phyloP scores from a whole-genome alignment of 2,329 filamentous ascomycete species.

The Exserohilum rostratum region DNA sequence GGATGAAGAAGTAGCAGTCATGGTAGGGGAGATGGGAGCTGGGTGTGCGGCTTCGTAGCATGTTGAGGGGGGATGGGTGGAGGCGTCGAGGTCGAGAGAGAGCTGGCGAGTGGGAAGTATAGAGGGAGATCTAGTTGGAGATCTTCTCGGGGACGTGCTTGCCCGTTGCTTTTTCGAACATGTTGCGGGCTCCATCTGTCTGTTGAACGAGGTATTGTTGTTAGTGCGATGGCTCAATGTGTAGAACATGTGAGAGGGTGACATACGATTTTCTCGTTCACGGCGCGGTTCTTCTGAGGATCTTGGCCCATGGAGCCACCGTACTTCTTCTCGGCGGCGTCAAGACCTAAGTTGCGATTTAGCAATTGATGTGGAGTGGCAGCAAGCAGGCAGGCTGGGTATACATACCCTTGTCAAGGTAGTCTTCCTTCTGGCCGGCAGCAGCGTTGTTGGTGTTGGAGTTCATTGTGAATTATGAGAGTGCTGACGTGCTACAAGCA shows the following conservation, averaged over 20 bases:
- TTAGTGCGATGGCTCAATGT: not conserved
- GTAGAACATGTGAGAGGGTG: not conserved
- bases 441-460: slow-evolving; percentile 4
- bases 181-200: slow-evolving; percentile 56
- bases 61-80: too few species aligned
- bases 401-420: slow-evolving; percentile 19
- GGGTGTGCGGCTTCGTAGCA: too few species aligned
- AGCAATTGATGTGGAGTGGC: too few species aligned
- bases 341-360: slow-evolving; percentile 1
- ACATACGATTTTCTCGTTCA: slow-evolving; percentile 49
- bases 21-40: too few species aligned
- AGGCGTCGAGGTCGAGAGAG: too few species aligned
- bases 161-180: slow-evolving; percentile 60
- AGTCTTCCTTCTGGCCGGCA: slow-evolving; percentile 16
- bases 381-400: too few species aligned
- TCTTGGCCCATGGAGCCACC: slow-evolving; percentile 43
- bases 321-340: slow-evolving; percentile 51
- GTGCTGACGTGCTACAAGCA: not conserved
- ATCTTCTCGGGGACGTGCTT: slow-evolving; percentile 57
- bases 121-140: slow-evolving; percentile 47
- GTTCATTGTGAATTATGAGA: slow-evolving; percentile 5
- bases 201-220: slow-evolving; percentile 14
- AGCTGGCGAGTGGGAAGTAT: too few species aligned
- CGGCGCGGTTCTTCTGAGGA: slow-evolving; percentile 49
- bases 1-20: too few species aligned